These are phyloP conservation scores for Acer campestre DNA, from an alignment of 345 rosid species.

Conservation along the genomic window DNA sequence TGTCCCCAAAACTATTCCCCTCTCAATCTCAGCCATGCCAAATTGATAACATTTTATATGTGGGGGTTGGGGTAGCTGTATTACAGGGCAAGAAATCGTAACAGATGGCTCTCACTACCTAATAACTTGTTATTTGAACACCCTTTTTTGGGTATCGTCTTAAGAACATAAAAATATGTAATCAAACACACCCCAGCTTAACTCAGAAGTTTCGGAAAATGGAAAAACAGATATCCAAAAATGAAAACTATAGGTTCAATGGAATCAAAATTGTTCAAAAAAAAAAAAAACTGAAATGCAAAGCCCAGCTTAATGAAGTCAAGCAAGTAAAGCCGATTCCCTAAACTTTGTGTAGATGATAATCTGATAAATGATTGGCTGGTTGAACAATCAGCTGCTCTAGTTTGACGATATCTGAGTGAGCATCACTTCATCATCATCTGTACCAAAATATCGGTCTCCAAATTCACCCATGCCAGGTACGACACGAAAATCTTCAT, in stretches of 20 bases:
- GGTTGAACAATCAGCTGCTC: slow-evolving; percentile 12
- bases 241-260: slow-evolving; percentile 18
- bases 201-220: neutral
- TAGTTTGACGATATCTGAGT: slow-evolving; percentile 16
- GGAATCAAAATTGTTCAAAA: slow-evolving; percentile 47
- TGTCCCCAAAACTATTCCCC: slow-evolving; percentile 13
- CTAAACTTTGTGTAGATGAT: slow-evolving; percentile 2
- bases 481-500: slow-evolving; percentile 86
- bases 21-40: neutral
- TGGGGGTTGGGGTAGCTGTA: slow-evolving; percentile 14
- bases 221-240: neutral
- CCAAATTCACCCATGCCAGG: slow-evolving; percentile 99
- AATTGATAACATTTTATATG: slow-evolving; percentile 1
- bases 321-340: neutral
- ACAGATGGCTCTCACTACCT: slow-evolving; percentile 6
- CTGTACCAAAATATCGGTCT: slow-evolving; percentile 96
- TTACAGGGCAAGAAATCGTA: neutral
- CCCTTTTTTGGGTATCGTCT: slow-evolving; percentile 3
- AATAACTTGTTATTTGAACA: slow-evolving; percentile 13
- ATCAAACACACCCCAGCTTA: neutral
- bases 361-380: slow-evolving; percentile 9
- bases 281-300: slow-evolving; percentile 25
- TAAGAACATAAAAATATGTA: neutral
- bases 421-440: slow-evolving; percentile 60
- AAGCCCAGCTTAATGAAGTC: neutral